Evolutionary conservation across 2,329 filamentous ascomycete genomes (phyloP), one percentile per base, ranked within the genome.

Genomic region (Fusarium protoensiforme): DNA sequence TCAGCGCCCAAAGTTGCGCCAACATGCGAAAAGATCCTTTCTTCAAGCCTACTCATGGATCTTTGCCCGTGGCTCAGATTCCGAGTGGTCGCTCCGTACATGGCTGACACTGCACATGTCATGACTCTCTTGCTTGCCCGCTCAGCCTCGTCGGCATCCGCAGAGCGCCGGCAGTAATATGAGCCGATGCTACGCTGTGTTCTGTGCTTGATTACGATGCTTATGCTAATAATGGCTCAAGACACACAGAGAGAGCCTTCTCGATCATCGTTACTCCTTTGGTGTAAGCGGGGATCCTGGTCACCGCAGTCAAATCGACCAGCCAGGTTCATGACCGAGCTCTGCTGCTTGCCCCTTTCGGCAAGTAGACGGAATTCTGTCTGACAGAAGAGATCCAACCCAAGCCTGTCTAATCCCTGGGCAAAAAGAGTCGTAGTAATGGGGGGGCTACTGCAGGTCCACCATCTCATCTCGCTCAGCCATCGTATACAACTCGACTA

Each of bases 301-400:
- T 71, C 71, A 46, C 58, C 27, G 43, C 43, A 59, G 29, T n/a
- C 16, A 27, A 57, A 29, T 60, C 38, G 56, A 53, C 71, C 71
- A 71, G 67, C 71, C 64, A 73, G 60, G 61, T 70, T 61, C 59
- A 48, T 62, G 67, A 60, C 71, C 59, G 57, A 62, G 43, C 43
- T 48, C 18, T 65, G 29, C 54, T 33, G 22, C 20, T 65, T 72
- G 14, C 71, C 67, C 39, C 56, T 68, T 57, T 41, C 31, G 41
- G 71, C 29, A 73, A 68, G 35, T 48, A 59, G 9, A 48, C 24
- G 14, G 38, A 36, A 67, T 20, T 38, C 39, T 43, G 31, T 60
- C 54, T 59, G 31, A 31, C 58, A 54, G 43, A 38, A 48, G 48
- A 73, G 61, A 39, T 63, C 60, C 43, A 33, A 7, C 43, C 54